phyloP scores from a whole-genome alignment of 116 monocot species.

The Dioscorea cayenensis region DNA sequence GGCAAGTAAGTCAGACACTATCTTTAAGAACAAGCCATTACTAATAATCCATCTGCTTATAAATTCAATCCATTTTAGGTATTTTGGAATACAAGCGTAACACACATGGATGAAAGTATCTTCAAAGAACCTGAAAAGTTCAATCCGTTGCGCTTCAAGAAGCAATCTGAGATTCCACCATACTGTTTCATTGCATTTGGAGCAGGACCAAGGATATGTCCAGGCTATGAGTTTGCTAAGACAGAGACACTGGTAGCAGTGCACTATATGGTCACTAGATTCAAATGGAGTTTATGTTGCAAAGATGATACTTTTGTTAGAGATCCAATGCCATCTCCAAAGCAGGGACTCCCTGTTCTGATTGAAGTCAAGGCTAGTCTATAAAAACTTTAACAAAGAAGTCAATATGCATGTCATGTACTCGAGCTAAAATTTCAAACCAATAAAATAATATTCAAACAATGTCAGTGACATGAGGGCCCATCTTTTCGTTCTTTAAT shows the following conservation, averaged over 20 bases:
- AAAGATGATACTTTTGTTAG: conserved; percentile 2
- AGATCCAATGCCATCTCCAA: conserved; percentile 21
- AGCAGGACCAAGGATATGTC: conserved; percentile 16
- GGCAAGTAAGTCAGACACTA: conserved; percentile 18
- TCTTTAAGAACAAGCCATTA: neutral
- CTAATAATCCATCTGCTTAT: neutral
- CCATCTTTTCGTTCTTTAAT: no score
- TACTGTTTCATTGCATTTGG: conserved; percentile 24
- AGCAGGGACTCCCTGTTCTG: conserved; percentile 12
- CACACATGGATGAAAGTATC: conserved; percentile 22
- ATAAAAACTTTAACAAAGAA: neutral
- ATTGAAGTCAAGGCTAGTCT: conserved; percentile 4
- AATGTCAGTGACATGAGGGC: no score
- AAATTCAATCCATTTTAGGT: neutral
- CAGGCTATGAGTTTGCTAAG: conserved; percentile 21
- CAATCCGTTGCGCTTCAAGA: conserved; percentile 15
- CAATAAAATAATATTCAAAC: no score
- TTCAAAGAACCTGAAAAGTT: conserved; percentile 13
- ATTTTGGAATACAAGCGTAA: conserved; percentile 19
- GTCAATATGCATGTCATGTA: neutral
- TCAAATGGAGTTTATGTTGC: conserved; percentile 21
- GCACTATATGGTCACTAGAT: conserved; percentile 16
- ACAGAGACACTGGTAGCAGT: conserved; percentile 17
- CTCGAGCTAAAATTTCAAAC: neutral
- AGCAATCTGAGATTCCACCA: conserved; percentile 5